These are phyloP conservation scores for Metschnikowia borealis DNA, from an alignment of 805 yeast species.

Conservation along the genomic window DNA sequence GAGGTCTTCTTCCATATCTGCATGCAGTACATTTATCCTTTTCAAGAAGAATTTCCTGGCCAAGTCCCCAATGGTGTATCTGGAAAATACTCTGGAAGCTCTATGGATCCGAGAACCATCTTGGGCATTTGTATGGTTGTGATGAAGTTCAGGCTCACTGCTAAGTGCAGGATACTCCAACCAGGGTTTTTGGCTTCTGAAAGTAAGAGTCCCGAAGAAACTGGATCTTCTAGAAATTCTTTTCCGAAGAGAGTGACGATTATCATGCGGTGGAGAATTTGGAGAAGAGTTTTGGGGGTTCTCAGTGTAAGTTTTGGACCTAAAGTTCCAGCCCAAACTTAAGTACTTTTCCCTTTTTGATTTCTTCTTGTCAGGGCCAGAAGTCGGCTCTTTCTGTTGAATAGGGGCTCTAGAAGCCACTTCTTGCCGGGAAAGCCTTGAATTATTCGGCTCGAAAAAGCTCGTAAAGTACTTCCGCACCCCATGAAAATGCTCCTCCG, in stretches of 20 bases:
- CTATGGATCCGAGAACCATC: too few species aligned
- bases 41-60: not conserved
- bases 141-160: not conserved
- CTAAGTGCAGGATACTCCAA: not conserved
- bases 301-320: too few species aligned
- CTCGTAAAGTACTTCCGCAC: not conserved
- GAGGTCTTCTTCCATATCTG: not conserved
- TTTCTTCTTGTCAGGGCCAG: not conserved
- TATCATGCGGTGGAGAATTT: too few species aligned
- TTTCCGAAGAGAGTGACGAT: too few species aligned
- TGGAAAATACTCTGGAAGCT: not conserved
- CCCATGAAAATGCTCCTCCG: not conserved
- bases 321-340: too few species aligned
- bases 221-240: not conserved
- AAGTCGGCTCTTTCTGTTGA: not conserved
- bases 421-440: not conserved
- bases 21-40: not conserved
- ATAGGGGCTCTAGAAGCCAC: not conserved
- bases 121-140: not conserved
- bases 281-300: too few species aligned
- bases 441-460: not conserved
- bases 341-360: too few species aligned
- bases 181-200: not conserved
- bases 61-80: not conserved
- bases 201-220: not conserved